Evolutionary conservation across 1,284 basidiomycete species (phyloP), one percentile per base, ranked within the genome.

Genomic region (Cutaneotrichosporon sp.): DNA sequence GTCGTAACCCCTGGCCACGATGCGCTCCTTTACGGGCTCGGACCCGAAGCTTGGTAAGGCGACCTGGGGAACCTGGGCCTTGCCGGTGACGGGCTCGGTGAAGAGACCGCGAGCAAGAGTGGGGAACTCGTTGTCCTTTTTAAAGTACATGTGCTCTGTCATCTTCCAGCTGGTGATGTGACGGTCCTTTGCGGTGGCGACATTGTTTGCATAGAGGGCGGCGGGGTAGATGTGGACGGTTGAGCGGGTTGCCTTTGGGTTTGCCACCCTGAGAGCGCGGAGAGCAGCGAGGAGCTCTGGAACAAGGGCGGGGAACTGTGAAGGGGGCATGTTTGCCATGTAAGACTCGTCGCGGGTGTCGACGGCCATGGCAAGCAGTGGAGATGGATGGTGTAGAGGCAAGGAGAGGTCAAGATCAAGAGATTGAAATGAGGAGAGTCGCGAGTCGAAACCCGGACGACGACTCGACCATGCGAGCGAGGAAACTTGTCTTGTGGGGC

Each of bases 1-100:
- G 83, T 99, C 97, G 73, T 99, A 99, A 0, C 95, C 95, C 53
- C 97, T 82, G 0, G 86, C 89, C 0, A 95, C 88, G 59, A 99
- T 95, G 54, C 91, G 81, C 56, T 76, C 71, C 31, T 70, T 70
- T 38, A 78, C 42, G 3, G 67, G 56, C 22, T 53, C 53, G 11
- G 47, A 31, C 11, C 63, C 62, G 10, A 53, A 59, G 14, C 51
- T 20, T 76, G 73, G 18, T 49, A 67, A 16, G 20, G 67, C 55
- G 77, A 75, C 56, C 2, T 61, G 54, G 1, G 74, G 73, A 7
- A 74, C 53, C 73, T 61, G 50, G 1, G 31, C 1, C 4, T 45
- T 31, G 22, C 47, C 29, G 1, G 22, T 33, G 63, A 83, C 68
- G 73, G 82, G 73, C 71, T 83, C 75, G 0, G 91, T 89, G 75